These are phyloP conservation scores for Lipomyces oligophaga DNA, from an alignment of 805 yeast species.

Conservation along the genomic window DNA sequence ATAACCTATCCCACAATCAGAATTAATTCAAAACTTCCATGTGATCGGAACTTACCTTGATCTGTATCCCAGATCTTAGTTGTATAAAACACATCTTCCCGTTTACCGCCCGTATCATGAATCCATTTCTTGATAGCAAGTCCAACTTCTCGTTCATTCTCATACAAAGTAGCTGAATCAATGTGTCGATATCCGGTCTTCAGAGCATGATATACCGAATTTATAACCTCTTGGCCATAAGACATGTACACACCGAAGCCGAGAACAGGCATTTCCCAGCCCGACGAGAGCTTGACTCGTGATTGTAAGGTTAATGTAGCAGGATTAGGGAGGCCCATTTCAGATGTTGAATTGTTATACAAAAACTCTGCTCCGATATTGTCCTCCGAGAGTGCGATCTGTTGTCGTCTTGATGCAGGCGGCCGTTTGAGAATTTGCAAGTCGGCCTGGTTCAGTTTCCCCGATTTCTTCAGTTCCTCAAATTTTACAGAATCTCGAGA, in stretches of 20 bases:
- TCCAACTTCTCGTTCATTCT: slow-evolving; percentile 66
- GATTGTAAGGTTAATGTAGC: slow-evolving; percentile 7
- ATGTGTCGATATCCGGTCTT: slow-evolving; percentile 75
- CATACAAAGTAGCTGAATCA: slow-evolving; percentile 71
- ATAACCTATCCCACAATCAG: slow-evolving; percentile 41
- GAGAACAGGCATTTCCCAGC: slow-evolving; percentile 65
- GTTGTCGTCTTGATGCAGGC: too few relatives aligned
- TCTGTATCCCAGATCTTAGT: slow-evolving; percentile 35
- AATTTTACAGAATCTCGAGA: too few relatives aligned
- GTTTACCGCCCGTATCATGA: slow-evolving; percentile 39
- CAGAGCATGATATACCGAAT: slow-evolving; percentile 69
- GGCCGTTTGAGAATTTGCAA: too few relatives aligned
- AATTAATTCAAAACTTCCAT: slow-evolving; percentile 32
- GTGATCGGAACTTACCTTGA: slow-evolving; percentile 12
- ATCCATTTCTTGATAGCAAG: slow-evolving; percentile 48
- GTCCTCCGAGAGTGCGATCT: too few relatives aligned
- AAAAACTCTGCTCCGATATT: too few relatives aligned
- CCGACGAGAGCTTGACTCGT: slow-evolving; percentile 41
- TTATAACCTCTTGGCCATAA: slow-evolving; percentile 58
- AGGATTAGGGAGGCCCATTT: too few relatives aligned
- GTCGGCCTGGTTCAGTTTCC: too few relatives aligned
- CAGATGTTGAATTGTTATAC: too few relatives aligned
- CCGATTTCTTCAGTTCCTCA: too few relatives aligned
- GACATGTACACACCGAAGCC: slow-evolving; percentile 87
- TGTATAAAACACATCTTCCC: slow-evolving; percentile 39